phyloP scores from a whole-genome alignment of 1,139 yeast genomes.

The Scheffersomyces titani region DNA sequence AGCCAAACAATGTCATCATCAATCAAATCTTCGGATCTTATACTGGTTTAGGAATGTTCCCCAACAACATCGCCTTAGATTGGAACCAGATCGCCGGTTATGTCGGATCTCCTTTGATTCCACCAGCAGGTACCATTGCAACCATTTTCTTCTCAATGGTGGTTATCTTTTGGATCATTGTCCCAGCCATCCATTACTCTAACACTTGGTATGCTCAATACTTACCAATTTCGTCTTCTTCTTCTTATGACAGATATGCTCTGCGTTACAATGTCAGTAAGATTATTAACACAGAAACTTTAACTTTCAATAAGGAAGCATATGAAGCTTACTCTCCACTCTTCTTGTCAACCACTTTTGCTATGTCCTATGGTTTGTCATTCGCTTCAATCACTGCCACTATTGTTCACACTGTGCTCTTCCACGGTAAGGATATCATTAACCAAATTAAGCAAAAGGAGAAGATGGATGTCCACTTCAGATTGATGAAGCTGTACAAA shows the following conservation, averaged over 20 bases:
- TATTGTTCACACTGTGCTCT: constrained; percentile 52
- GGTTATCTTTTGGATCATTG: constrained; percentile 41
- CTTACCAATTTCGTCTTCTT: constrained; percentile 43
- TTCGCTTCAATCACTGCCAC: constrained; percentile 67
- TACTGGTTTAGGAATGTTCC: constrained; percentile 64
- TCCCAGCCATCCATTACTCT: constrained; percentile 44
- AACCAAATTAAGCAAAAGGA: constrained; percentile 44
- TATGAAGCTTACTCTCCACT: constrained; percentile 59
- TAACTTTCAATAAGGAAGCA: constrained; percentile 45
- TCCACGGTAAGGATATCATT: constrained; percentile 56
- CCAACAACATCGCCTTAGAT: constrained; percentile 43
- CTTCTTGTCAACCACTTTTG: constrained; percentile 64
- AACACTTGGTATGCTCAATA: constrained; percentile 47
- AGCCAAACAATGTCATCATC: constrained; percentile 44
- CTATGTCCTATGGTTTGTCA: constrained; percentile 60
- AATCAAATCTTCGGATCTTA: constrained; percentile 63
- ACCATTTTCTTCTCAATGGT: constrained; percentile 41
- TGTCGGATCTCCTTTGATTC: constrained; percentile 65
- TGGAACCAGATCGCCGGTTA: constrained; percentile 55
- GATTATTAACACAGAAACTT: constrained; percentile 41
- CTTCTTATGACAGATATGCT: constrained; percentile 41
- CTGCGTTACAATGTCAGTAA: constrained; percentile 33
- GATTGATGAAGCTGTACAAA: constrained; percentile 59
- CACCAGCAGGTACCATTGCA: constrained; percentile 60
- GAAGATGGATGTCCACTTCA: constrained; percentile 61